Conservation (phyloP, 495 filamentous ascomycete species). For the Jackrogersella multiformis region DNA sequence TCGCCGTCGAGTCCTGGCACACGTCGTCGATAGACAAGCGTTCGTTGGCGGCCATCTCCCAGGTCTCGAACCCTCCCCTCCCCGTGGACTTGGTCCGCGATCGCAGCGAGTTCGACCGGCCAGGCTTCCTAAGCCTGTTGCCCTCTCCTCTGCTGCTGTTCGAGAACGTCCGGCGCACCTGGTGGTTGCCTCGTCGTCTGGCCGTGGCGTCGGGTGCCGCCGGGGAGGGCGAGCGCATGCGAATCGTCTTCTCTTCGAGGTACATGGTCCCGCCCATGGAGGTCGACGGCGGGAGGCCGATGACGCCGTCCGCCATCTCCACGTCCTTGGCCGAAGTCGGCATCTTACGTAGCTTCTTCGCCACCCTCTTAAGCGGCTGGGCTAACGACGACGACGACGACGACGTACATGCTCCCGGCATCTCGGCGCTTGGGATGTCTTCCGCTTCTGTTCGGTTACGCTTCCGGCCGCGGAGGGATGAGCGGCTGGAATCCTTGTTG, state of each 20-base stretch:
- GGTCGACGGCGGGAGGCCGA: conserved; percentile 30
- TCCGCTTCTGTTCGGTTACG: conserved; percentile 31
- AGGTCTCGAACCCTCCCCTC: conserved; percentile 6
- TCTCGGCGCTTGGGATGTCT: conserved; percentile 10
- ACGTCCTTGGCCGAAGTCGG: conserved; percentile 27
- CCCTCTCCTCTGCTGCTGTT: conserved; percentile 18
- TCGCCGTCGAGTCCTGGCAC: conserved; percentile 4
- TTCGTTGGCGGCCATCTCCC: conserved; percentile 16
- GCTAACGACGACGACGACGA: conserved; percentile 36
- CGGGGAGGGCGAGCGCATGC: conserved; percentile 41
- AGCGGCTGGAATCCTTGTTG: conserved; percentile 24
- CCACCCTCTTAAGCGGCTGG: conserved; percentile 45
- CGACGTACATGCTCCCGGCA: not conserved
- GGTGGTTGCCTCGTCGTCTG: conserved; percentile 10
- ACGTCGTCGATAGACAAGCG: conserved; percentile 5
- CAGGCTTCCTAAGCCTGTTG: conserved; percentile 29
- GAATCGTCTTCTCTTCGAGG: conserved; percentile 28
- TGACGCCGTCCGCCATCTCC: conserved; percentile 28
- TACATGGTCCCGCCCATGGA: conserved; percentile 34
- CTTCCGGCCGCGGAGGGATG: conserved; percentile 40
- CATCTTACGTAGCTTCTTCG: conserved; percentile 44
- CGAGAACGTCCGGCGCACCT: conserved; percentile 19
- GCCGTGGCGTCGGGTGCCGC: not conserved
- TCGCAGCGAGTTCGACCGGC: conserved; percentile 28
- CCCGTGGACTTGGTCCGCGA: conserved; percentile 4